Evolutionary conservation across 495 filamentous ascomycete species (phyloP), one percentile per base, ranked within the genome.

Genomic region (Cercophora scortea): DNA sequence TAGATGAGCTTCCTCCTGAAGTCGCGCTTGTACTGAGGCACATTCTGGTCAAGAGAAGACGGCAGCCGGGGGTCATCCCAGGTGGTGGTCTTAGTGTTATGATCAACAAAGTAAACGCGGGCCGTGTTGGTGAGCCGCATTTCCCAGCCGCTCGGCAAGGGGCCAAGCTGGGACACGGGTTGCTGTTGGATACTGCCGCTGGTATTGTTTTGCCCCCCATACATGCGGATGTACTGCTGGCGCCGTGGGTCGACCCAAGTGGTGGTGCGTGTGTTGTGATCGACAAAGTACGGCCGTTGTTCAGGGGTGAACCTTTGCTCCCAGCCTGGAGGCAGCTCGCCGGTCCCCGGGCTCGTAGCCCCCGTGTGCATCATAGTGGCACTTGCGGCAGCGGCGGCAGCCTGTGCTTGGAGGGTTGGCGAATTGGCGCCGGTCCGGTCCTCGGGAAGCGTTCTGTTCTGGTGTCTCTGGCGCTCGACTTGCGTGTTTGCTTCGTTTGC

Each of bases 81-180:
- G n/a, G 93, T 98, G 11, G 93, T 98, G 0, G 93, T 98, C 76
- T 98, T 98, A 53, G 93, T 98, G 66, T 98, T 98, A 75, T 98
- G 93, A 63, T 98, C 93, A 35, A 98, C 93, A 64, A 98, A 98
- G 70, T 98, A 98, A 18, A 98, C 93, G 43, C 93, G 82, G 11
- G 93, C 93, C 7, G 93, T 98, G 65, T 97, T 97, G 45, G 93
- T 98, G 19, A 98, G 82, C 52, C 93, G 87, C 93, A 98, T 98
- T 75, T 98, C 93, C 93, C 93, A 98, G 16, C 93, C 93, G 66
- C 92, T 96, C 11, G 93, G 93, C 41, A 98, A 67, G 32, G 93
- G 92, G n/a, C 93, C 93, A 35, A 98, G 79, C 66, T 97, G 94
- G 2, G 93, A 98, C 18, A 97, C 94, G 1, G 94, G 93, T 72